Conservation (phyloP, 2,329 filamentous ascomycete species). For the Penicillium rolfsii region DNA sequence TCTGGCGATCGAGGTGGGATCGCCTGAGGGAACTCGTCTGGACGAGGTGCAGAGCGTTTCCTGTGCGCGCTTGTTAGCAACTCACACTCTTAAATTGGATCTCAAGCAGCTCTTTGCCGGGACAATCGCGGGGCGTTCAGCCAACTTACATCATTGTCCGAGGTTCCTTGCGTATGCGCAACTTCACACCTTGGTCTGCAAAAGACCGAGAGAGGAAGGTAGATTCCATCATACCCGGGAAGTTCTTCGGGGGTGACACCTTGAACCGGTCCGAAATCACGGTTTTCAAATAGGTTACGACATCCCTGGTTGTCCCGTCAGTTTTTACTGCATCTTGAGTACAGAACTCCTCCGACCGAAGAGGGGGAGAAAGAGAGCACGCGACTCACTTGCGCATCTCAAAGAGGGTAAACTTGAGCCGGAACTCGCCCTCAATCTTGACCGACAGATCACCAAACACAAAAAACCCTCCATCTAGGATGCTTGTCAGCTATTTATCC, state of each 20-base stretch:
- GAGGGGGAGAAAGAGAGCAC: background rate
- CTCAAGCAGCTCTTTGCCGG: too few species aligned
- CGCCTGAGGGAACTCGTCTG: slow-evolving; percentile 44
- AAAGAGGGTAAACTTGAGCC: slow-evolving; percentile 76
- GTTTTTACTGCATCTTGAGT: slow-evolving; percentile 1
- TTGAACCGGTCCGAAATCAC: slow-evolving; percentile 69
- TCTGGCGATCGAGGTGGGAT: slow-evolving; percentile 45
- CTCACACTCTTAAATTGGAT: background rate
- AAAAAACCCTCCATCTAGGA: slow-evolving; percentile 76
- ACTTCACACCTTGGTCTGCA: slow-evolving; percentile 81
- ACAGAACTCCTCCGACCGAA: slow-evolving; percentile 2
- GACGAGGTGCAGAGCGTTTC: slow-evolving; percentile 44
- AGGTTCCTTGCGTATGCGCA: slow-evolving; percentile 82
- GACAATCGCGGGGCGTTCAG: background rate
- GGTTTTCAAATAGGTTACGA: slow-evolving; percentile 57
- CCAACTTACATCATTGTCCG: slow-evolving; percentile 55
- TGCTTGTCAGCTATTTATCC: background rate
- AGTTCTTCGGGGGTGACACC: slow-evolving; percentile 63
- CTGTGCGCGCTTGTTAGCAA: slow-evolving; percentile 31
- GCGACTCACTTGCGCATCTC: slow-evolving; percentile 64
- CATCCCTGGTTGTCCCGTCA: slow-evolving; percentile 36
- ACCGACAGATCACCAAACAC: slow-evolving; percentile 89
- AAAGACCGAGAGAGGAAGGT: slow-evolving; percentile 80
- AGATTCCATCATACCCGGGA: slow-evolving; percentile 78
- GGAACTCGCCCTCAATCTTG: slow-evolving; percentile 71